Conservation (phyloP, 2,329 filamentous ascomycete species). For the Aspergillus alliaceus region DNA sequence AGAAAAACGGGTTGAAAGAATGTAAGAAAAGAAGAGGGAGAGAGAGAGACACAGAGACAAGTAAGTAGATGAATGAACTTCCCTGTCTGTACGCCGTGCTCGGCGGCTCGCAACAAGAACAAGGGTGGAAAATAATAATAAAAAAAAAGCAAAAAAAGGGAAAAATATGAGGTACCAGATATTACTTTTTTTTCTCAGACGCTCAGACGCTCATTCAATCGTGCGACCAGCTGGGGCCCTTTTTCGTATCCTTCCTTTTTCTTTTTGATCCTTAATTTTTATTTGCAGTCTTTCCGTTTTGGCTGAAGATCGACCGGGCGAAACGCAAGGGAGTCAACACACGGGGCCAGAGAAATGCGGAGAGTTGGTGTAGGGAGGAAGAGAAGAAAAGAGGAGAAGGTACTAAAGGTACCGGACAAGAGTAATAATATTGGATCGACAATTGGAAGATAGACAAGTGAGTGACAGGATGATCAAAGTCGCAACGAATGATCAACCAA, state of each 20-base stretch:
- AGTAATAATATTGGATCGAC: background rate
- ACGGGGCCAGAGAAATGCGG: background rate
- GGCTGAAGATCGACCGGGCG: constrained; percentile 21
- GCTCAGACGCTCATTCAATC: constrained; percentile 6
- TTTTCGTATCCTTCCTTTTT: constrained; percentile 6
- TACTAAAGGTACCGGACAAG: background rate
- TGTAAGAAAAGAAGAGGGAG: constrained; percentile 4
- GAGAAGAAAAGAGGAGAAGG: background rate
- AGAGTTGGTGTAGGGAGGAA: background rate
- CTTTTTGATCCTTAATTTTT: background rate
- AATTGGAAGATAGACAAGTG: background rate
- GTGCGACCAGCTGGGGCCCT: constrained; percentile 14
- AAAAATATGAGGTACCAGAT: background rate
- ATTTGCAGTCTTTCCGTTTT: constrained; percentile 15
- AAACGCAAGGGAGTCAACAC: constrained; percentile 18
- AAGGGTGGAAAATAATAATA: background rate
- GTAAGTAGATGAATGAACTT: background rate
- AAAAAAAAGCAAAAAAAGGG: background rate
- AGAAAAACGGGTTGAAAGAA: constrained; percentile 3
- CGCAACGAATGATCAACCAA: background rate
- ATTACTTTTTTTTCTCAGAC: background rate
- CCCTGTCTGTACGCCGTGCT: constrained; percentile 2
- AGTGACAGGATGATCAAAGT: background rate
- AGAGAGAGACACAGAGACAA: background rate
- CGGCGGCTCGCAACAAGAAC: background rate